Conservation (phyloP, 805 yeast genomes). For the Saccharomyces kudriavzevii region DNA sequence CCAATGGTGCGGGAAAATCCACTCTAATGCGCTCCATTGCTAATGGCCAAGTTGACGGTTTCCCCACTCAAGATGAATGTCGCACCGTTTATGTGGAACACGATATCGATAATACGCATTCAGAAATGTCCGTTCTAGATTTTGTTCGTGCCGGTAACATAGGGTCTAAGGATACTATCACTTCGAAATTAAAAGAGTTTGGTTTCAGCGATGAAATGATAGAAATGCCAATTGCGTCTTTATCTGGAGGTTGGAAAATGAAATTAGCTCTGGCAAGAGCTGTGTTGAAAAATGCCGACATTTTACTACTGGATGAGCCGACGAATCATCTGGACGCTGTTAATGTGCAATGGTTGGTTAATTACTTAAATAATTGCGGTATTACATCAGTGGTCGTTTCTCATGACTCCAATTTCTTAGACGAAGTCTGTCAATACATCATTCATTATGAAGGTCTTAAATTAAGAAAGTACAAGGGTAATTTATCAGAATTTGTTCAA, state of each 20-base stretch:
- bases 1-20: conserved; percentile 19
- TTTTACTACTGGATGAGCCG: conserved; percentile 93
- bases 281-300: conserved; percentile 91
- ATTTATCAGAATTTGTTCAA: conserved; percentile 92
- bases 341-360: conserved; percentile 96
- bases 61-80: conserved; percentile 96
- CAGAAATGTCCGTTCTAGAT: conserved; percentile 82
- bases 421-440: conserved; percentile 89
- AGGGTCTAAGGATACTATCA: conserved; percentile 60
- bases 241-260: conserved; percentile 99
- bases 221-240: conserved; percentile 79
- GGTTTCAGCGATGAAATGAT: conserved; percentile 85
- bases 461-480: conserved; percentile 97
- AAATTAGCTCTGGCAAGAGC: conserved; percentile 97
- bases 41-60: conserved; percentile 94
- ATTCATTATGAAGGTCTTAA: conserved; percentile 98
- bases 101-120: conserved; percentile 93
- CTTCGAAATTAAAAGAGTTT: conserved; percentile 70
- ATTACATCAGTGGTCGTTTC: conserved; percentile 94
- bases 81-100: conserved; percentile 97
- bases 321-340: conserved; percentile 98
- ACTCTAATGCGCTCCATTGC: conserved; percentile 71
- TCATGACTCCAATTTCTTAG: conserved; percentile 97
- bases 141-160: conserved; percentile 68
- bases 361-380: conserved; percentile 95